Evolutionary conservation across 116 monocot genomes (phyloP).

Genomic region (Dioscorea cayenensis): DNA sequence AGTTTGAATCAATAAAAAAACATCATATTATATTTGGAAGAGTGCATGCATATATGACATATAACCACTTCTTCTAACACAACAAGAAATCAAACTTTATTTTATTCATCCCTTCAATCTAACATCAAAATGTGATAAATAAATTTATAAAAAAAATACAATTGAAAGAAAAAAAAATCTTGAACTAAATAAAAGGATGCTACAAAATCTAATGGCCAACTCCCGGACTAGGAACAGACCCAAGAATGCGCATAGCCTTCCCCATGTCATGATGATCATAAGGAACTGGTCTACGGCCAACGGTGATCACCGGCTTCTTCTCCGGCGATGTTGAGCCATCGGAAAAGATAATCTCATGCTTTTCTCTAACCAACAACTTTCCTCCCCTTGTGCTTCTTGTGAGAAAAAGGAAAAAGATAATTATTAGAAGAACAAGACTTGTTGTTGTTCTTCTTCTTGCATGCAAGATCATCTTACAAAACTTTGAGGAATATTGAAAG

Average conservation of each 20-base stretch:
- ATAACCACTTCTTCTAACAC: too few relatives aligned
- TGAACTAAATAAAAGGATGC: neutral
- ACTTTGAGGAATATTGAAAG: too few relatives aligned
- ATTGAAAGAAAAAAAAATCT: neutral
- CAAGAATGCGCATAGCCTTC: neutral
- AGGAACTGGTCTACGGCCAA: neutral
- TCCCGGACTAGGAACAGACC: slow-evolving; percentile 10
- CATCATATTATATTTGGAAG: too few relatives aligned
- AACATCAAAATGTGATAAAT: too few relatives aligned
- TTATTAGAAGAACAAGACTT: neutral
- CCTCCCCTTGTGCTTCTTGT: neutral
- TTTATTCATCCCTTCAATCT: too few relatives aligned
- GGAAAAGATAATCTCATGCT: neutral
- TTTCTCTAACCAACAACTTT: neutral
- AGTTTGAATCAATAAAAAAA: too few relatives aligned
- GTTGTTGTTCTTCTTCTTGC: neutral
- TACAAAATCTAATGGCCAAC: slow-evolving; percentile 6
- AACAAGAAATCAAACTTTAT: too few relatives aligned
- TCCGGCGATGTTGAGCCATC: neutral
- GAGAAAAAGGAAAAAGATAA: neutral
- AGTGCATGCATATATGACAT: too few relatives aligned
- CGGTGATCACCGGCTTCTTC: neutral
- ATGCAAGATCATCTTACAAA: too few relatives aligned
- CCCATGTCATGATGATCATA: neutral
- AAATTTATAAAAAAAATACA: too few relatives aligned